A percentile compares a stretch with the other conserved stretches of the same genome.
Evolutionary conservation across 768 basidiomycete genomes (phyloP).

Genomic region (Boletus insuetus): DNA sequence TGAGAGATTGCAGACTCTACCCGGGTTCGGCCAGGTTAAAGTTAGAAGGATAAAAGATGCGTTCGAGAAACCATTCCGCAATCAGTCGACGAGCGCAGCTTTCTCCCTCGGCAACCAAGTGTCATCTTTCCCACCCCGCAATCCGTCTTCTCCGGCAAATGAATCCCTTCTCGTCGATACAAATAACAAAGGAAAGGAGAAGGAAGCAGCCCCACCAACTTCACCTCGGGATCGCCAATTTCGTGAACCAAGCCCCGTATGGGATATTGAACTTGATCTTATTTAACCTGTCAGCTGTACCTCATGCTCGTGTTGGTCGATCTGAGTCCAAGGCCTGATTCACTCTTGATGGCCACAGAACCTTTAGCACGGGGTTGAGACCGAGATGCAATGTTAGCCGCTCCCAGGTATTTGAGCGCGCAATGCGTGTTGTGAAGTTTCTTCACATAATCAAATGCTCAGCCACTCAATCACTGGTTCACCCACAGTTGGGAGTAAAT

Average conservation of each 20-base stretch:
- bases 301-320: constrained; percentile 5
- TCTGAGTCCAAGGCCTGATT: not conserved
- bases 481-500: not conserved
- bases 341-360: no score
- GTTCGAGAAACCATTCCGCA: constrained; percentile 85
- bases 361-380: no score
- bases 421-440: not conserved
- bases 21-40: constrained; percentile 93
- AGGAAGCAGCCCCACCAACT: constrained; percentile 9
- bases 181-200: constrained; percentile 20
- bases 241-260: constrained; percentile 55
- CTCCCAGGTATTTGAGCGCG: not conserved
- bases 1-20: constrained; percentile 76
- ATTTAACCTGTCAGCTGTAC: constrained; percentile 26
- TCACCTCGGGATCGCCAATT: constrained; percentile 12
- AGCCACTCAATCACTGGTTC: not conserved
- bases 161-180: not conserved
- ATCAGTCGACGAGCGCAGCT: constrained; percentile 52
- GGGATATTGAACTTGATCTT: constrained; percentile 72
- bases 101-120: constrained; percentile 33
- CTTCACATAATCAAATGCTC: not conserved
- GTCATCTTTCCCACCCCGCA: not conserved
- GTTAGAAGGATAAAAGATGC: constrained; percentile 88
- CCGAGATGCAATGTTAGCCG: no score
- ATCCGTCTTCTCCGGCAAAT: not conserved